Evolutionary conservation across 2,329 filamentous ascomycete genomes (phyloP).

Genomic region (Fusarium hostae): DNA sequence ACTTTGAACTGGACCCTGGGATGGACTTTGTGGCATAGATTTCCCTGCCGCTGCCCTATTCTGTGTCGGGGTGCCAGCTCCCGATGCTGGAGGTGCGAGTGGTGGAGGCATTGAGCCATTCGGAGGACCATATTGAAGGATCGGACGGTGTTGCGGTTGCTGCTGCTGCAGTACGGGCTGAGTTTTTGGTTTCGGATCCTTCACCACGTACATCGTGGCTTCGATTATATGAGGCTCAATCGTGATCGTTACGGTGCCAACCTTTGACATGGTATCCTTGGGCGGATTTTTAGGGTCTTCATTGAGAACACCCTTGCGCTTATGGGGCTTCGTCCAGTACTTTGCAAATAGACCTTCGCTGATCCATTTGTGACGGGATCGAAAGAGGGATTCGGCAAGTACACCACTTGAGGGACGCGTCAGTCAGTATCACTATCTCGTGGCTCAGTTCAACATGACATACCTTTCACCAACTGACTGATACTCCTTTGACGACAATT

Average conservation of each 20-base stretch:
- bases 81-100: conserved; percentile 49
- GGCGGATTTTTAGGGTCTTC: conserved; percentile 74
- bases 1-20: conserved; percentile 30
- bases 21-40: conserved; percentile 35
- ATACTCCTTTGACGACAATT: conserved; percentile 73
- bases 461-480: conserved; percentile 80
- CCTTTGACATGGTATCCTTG: conserved; percentile 77
- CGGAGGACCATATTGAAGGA: conserved; percentile 74
- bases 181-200: conserved; percentile 66
- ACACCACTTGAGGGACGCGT: conserved; percentile 68
- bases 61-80: conserved; percentile 37
- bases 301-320: conserved; percentile 72
- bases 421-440: conserved; percentile 30
- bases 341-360: conserved; percentile 78
- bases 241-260: conserved; percentile 78
- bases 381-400: conserved; percentile 75
- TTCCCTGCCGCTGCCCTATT: conserved; percentile 34
- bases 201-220: conserved; percentile 77
- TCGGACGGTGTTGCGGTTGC: conserved; percentile 57
- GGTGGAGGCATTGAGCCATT: conserved; percentile 70
- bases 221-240: conserved; percentile 85
- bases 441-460: conserved; percentile 8
- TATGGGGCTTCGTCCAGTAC: conserved; percentile 79
- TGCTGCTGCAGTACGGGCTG: conserved; percentile 50
- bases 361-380: conserved; percentile 80